Evolutionary conservation across 1,139 yeast genomes (phyloP).

Genomic region (Suhomyces bribrorum): DNA sequence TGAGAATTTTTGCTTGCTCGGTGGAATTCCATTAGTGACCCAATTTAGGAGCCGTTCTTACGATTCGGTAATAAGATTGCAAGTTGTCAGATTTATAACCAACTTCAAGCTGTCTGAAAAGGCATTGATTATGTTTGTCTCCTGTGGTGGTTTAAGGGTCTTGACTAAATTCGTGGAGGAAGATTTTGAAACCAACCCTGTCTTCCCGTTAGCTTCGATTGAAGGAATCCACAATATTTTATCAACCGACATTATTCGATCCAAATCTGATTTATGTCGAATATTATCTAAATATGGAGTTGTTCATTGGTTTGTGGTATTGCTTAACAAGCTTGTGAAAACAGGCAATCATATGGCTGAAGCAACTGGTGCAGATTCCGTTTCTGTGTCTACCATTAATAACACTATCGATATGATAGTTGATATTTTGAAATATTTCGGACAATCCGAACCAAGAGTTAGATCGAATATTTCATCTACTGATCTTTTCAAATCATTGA

Average conservation of each 20-base stretch:
- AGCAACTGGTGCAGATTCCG: constrained; percentile 17
- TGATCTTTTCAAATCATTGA: constrained; percentile 48
- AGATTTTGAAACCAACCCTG: constrained; percentile 48
- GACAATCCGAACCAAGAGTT: constrained; percentile 48
- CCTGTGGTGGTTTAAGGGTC: constrained; percentile 58
- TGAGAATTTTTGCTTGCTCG: constrained; percentile 55
- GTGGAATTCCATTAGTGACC: constrained; percentile 57
- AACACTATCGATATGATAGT: constrained; percentile 37
- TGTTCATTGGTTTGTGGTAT: constrained; percentile 50
- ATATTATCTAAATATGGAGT: constrained; percentile 52
- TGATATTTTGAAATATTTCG: constrained; percentile 41
- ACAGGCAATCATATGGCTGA: constrained; percentile 15
- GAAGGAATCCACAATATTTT: constrained; percentile 48
- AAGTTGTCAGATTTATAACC: constrained; percentile 47
- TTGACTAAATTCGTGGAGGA: constrained; percentile 56
- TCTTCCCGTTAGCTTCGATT: constrained; percentile 49
- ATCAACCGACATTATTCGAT: constrained; percentile 43
- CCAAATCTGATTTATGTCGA: constrained; percentile 57
- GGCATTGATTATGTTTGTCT: constrained; percentile 51
- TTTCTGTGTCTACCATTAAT: constrained; percentile 20
- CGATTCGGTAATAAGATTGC: constrained; percentile 38
- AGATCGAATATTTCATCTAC: constrained; percentile 41
- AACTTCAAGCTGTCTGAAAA: constrained; percentile 38
- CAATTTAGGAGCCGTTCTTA: constrained; percentile 42
- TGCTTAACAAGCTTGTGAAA: constrained; percentile 33